Conservation (phyloP, 257 asterid species). For the Scutellaria barbata region DNA sequence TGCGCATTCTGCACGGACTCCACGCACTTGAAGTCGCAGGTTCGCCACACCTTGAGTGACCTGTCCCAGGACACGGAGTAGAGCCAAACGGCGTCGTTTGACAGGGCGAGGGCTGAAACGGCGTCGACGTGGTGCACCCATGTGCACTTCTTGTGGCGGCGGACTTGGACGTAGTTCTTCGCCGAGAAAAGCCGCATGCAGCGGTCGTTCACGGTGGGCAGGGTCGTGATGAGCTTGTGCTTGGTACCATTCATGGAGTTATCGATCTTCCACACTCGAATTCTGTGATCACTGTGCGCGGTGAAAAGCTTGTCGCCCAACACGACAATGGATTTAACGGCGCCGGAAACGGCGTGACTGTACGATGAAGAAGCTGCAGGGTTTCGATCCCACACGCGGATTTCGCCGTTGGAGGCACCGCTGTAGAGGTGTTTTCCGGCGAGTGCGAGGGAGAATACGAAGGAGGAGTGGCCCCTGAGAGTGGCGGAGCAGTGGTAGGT, state of each 20-base stretch:
- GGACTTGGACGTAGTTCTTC: constrained; percentile 61
- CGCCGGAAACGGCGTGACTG: constrained; percentile 41
- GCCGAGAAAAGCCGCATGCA: constrained; percentile 55
- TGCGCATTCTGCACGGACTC: constrained; percentile 77
- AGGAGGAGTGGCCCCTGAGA: constrained; percentile 65
- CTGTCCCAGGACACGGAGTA: constrained; percentile 92
- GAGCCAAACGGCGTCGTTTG: constrained; percentile 49
- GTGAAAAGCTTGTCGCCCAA: constrained; percentile 56
- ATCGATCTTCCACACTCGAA: constrained; percentile 70
- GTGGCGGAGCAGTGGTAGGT: constrained; percentile 51
- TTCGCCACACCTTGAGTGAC: constrained; percentile 73
- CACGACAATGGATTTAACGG: constrained; percentile 56
- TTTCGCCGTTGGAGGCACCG: constrained; percentile 67
- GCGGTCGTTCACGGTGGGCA: constrained; percentile 72
- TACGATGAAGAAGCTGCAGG: neutral
- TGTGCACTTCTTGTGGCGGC: constrained; percentile 64
- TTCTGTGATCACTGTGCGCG: constrained; percentile 79
- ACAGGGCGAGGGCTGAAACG: constrained; percentile 61
- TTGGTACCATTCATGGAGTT: neutral
- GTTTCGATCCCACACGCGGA: constrained; percentile 51
- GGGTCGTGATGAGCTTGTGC: constrained; percentile 52
- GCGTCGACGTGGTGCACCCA: constrained; percentile 90
- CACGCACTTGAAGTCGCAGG: constrained; percentile 67
- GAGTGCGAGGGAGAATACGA: constrained; percentile 58
- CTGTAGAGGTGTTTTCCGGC: constrained; percentile 62